Percentiles rank a stretch among this genome's conserved stretches.
Conservation (phyloP, 2,329 filamentous ascomycete species). For the Fusarium begoniae region DNA sequence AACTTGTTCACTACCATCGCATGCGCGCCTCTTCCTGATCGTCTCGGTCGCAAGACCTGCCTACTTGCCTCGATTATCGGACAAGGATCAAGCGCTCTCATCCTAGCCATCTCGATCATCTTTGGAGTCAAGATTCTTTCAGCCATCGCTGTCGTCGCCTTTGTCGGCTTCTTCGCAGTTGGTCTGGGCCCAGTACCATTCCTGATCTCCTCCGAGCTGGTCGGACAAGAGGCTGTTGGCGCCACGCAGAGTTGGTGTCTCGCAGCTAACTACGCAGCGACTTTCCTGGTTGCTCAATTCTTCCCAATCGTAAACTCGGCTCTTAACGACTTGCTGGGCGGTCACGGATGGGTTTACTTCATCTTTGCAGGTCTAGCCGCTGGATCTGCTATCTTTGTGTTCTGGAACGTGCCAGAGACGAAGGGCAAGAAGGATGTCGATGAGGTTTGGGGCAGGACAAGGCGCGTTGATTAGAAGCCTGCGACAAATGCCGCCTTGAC, state of each 20-base stretch:
- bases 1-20: conserved; percentile 85
- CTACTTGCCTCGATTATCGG: conserved; percentile 84
- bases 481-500: not conserved
- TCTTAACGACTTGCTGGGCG: conserved; percentile 70
- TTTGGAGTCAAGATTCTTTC: conserved; percentile 78
- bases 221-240: conserved; percentile 88
- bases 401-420: conserved; percentile 83
- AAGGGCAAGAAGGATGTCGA: conserved; percentile 84
- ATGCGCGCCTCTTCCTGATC: conserved; percentile 87
- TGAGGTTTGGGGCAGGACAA: conserved; percentile 86
- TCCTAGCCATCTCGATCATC: conserved; percentile 83
- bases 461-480: conserved; percentile 58
- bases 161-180: conserved; percentile 89
- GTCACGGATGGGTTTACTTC: conserved; percentile 86
- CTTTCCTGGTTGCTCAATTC: conserved; percentile 92
- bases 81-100: conserved; percentile 81
- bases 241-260: conserved; percentile 90
- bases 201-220: conserved; percentile 90
- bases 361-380: conserved; percentile 83
- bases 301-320: conserved; percentile 87
- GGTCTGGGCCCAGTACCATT: conserved; percentile 95
- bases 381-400: conserved; percentile 76
- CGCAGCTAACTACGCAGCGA: conserved; percentile 88
- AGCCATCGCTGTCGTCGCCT: conserved; percentile 81
- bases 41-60: conserved; percentile 86